Evolutionary conservation across 2,329 filamentous ascomycete species (phyloP).

Genomic region (Clarireedia homoeocarpa): DNA sequence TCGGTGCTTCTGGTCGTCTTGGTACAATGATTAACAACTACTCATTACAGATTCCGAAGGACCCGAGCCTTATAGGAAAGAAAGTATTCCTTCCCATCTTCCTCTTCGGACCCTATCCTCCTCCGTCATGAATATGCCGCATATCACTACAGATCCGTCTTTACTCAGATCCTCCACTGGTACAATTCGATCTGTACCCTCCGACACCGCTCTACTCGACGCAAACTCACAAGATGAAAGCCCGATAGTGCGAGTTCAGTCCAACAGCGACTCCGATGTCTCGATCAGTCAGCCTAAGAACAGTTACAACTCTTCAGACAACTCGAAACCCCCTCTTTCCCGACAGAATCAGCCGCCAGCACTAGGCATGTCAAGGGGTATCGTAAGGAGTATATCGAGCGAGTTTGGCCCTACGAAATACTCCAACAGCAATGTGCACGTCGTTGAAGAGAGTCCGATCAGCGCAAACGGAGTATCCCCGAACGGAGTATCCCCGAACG

Average conservation of each 20-base stretch:
- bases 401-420: constrained; percentile 26
- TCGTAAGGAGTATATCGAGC: constrained; percentile 24
- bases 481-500: neutral
- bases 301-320: constrained; percentile 11
- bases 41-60: neutral
- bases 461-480: constrained; percentile 1
- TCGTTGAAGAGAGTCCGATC: constrained; percentile 13
- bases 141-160: constrained; percentile 5
- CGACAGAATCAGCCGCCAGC: constrained; percentile 18
- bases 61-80: neutral
- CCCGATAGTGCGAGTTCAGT: constrained; percentile 6
- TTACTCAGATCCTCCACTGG: constrained; percentile 16
- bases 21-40: constrained; percentile 4
- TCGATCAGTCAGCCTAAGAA: constrained; percentile 18
- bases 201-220: constrained; percentile 15
- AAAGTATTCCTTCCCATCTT: constrained; percentile 1
- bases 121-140: constrained; percentile 25
- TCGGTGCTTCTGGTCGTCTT: neutral
- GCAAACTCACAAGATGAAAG: constrained; percentile 9
- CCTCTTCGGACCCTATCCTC: constrained; percentile 7
- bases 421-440: constrained; percentile 15
- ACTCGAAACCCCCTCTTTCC: constrained; percentile 17
- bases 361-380: constrained; percentile 10
- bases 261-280: constrained; percentile 12
- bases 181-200: constrained; percentile 26